Evolutionary conservation across 2,329 filamentous ascomycete genomes (phyloP).

Genomic region (Thermoascus crustaceus): DNA sequence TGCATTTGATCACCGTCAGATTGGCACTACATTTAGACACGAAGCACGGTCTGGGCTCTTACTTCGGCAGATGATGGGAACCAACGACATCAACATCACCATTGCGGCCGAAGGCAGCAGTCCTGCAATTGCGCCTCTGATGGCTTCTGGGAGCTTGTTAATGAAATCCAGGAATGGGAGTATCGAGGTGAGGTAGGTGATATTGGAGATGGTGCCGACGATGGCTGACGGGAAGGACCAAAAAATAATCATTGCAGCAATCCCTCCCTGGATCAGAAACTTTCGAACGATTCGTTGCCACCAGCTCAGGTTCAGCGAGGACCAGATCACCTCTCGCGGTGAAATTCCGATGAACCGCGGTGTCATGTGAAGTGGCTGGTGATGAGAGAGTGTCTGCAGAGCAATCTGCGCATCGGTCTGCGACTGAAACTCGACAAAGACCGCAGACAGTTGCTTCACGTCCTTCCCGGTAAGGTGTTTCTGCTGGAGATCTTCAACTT

Average conservation of each 20-base stretch:
- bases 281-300: slow-evolving; percentile 70
- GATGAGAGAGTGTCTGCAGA: slow-evolving; percentile 74
- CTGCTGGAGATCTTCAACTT: slow-evolving; percentile 58
- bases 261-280: slow-evolving; percentile 59
- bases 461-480: slow-evolving; percentile 57
- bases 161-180: slow-evolving; percentile 65
- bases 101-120: slow-evolving; percentile 73
- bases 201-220: slow-evolving; percentile 81
- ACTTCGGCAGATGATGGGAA: slow-evolving; percentile 74
- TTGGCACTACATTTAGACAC: slow-evolving; percentile 5
- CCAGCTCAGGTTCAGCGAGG: slow-evolving; percentile 70
- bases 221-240: slow-evolving; percentile 70
- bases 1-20: slow-evolving; percentile 22
- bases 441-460: slow-evolving; percentile 59
- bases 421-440: slow-evolving; percentile 81
- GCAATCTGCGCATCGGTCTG: slow-evolving; percentile 80
- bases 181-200: slow-evolving; percentile 53
- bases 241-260: slow-evolving; percentile 74
- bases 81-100: slow-evolving; percentile 75
- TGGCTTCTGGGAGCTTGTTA: slow-evolving; percentile 55
- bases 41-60: slow-evolving; percentile 25
- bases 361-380: slow-evolving; percentile 77
- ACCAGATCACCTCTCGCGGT: slow-evolving; percentile 84
- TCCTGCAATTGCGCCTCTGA: slow-evolving; percentile 76
- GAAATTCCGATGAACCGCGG: slow-evolving; percentile 78